A percentile compares a stretch with the other conserved stretches of the same genome.
phyloP scores from a whole-genome alignment of 1,284 basidiomycete species.

The Pascua sp. region DNA sequence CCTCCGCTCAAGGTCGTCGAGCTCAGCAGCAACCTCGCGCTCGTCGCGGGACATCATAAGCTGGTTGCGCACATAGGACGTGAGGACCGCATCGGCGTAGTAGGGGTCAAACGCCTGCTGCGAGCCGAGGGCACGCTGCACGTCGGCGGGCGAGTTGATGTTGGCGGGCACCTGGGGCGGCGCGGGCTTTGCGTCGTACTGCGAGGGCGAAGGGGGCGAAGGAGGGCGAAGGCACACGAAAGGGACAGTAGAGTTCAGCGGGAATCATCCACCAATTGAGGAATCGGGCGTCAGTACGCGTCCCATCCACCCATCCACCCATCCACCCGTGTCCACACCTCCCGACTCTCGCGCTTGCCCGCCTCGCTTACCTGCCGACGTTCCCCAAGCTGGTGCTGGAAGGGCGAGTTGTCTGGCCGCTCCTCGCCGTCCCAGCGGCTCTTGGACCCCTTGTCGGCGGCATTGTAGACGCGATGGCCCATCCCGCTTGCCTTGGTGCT shows the following conservation, averaged over 20 bases:
- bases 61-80: conserved; percentile 7
- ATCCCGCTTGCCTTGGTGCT: conserved; percentile 7
- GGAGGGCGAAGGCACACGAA: too few relatives aligned
- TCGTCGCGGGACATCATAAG: conserved; percentile 3
- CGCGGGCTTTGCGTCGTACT: conserved; percentile 11
- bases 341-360: too few relatives aligned
- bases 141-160: conserved; percentile 5
- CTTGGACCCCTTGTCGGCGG: conserved; percentile 7
- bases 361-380: too few relatives aligned
- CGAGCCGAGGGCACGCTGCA: conserved; percentile 9
- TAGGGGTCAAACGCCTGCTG: conserved; percentile 12
- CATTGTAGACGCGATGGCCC: conserved; percentile 9
- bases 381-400: too few relatives aligned
- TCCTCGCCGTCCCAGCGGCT: neutral
- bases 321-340: too few relatives aligned
- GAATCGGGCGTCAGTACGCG: too few relatives aligned
- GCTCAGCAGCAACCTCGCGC: neutral
- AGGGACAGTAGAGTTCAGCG: too few relatives aligned
- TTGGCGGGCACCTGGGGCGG: conserved; percentile 8
- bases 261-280: too few relatives aligned
- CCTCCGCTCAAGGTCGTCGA: conserved; percentile 5
- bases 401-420: too few relatives aligned
- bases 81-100: conserved; percentile 10
- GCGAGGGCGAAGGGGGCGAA: neutral
- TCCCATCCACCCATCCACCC: too few relatives aligned